Evolutionary conservation across 2,329 filamentous ascomycete genomes (phyloP), one percentile per base, ranked within the genome.

Genomic region (Alternaria triticina): DNA sequence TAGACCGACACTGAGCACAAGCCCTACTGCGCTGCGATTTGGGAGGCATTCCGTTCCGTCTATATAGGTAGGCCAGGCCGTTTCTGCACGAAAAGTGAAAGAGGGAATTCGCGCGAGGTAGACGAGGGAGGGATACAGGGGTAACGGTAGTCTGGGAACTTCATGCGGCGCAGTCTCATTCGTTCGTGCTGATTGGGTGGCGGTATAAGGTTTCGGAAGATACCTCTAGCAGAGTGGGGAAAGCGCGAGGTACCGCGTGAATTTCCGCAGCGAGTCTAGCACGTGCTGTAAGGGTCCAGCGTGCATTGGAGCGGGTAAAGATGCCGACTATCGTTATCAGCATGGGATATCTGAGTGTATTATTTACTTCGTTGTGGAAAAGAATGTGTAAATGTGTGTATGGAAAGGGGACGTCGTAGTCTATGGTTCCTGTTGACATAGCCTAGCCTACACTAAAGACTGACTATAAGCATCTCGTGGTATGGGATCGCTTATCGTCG

Each of bases 131-230:
- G 44, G 43, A 45, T 25, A 10, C 36, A 46, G 45, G 46, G 33
- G 28, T 57, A 43, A 25, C 36, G 12, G 11, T 43, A 20, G 23
- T 44, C 3, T 9, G 13, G 47, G 23, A 44, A 36, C 40, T 17
- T 15, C 8, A 17, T 47, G 13, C 33, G 45, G 22, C 30, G 22
- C 44, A 15, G 28, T 51, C 12, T 15, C 28, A 33, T 22, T 22
- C 0, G 28, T 7, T 22, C 20, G 74, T 82, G 74, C 57, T 80
- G 59, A 75, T 72, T 61, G 81, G 79, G 79, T 69, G 78, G 81
- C 15, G 69, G 36, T 61, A 27, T 67, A 75, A 36, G 73, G 77
- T 2, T 44, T 79, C 8, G 78, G 77, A 23, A 69, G 61, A 30
- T n/a, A 11, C 49, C 49, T 51, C 15, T 33, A 51, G 49, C 12